Conservation (phyloP, 2,329 filamentous ascomycete species). For the Colletotrichum liaoningense region DNA sequence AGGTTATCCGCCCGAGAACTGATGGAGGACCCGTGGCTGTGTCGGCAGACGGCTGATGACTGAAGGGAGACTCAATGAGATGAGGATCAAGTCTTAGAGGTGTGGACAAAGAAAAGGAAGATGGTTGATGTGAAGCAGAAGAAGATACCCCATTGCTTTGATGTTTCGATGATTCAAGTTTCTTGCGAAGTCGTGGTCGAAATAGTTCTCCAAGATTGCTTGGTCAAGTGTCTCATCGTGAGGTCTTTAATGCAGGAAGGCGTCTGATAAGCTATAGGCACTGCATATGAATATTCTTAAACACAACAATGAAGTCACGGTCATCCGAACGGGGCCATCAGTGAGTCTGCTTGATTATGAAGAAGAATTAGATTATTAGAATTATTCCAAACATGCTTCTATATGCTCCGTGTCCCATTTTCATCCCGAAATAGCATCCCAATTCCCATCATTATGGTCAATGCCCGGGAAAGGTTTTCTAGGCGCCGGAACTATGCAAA, state of each 20-base stretch:
- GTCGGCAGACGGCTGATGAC: not conserved
- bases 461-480: not conserved
- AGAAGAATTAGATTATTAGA: slow-evolving; percentile 7
- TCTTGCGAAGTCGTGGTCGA: not conserved
- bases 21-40: slow-evolving; percentile 29
- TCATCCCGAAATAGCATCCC: not conserved
- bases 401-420: not conserved
- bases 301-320: not conserved
- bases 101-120: not conserved
- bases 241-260: not conserved
- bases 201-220: not conserved
- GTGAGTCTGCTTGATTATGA: not conserved
- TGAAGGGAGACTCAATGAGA: not conserved
- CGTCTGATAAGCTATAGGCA: not conserved
- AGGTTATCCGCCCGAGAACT: slow-evolving; percentile 35
- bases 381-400: not conserved
- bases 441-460: too few relatives aligned
- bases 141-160: not conserved
- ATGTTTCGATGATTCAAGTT: not conserved
- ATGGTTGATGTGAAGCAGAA: not conserved
- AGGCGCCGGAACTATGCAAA: not conserved
- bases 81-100: too few relatives aligned
- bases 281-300: not conserved
- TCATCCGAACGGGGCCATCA: not conserved
- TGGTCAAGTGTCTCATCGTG: not conserved